Percentiles rank a stretch among this genome's conserved stretches.
These are phyloP conservation scores for Suhomyces pyralidae DNA, from an alignment of 805 yeast genomes.

Conservation along the genomic window DNA sequence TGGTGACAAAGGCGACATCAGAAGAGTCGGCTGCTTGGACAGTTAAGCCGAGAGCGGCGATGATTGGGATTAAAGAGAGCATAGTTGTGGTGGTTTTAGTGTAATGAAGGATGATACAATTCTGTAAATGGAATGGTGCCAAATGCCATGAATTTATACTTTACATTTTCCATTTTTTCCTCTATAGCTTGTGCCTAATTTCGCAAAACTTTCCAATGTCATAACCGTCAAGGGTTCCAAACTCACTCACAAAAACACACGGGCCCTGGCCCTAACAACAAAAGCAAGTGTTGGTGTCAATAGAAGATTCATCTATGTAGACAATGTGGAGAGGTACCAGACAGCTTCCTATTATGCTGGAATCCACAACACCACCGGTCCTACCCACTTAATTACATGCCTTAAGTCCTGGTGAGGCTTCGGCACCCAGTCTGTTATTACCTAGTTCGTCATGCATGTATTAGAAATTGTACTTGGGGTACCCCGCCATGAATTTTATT, in stretches of 20 bases:
- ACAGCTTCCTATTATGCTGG: not conserved
- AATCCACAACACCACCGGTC: not conserved
- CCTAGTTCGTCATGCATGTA: not conserved
- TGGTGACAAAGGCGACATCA: conserved; percentile 10
- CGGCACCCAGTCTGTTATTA: not conserved
- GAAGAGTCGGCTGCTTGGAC: conserved; percentile 4
- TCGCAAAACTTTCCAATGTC: not conserved
- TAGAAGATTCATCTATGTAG: not conserved
- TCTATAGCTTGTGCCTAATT: not conserved
- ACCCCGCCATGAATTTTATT: not conserved
- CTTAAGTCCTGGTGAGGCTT: not conserved
- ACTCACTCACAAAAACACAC: not conserved
- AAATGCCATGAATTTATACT: not conserved
- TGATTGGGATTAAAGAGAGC: not conserved
- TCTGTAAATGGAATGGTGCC: not conserved
- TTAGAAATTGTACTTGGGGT: not conserved
- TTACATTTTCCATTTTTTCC: not conserved
- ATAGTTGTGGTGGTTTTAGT: not conserved
- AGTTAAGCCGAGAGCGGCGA: not conserved
- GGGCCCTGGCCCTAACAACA: not conserved
- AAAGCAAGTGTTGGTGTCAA: not conserved
- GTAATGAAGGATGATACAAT: not conserved
- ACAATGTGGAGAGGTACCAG: not conserved
- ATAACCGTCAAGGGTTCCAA: not conserved
- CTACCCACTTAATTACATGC: not conserved